A percentile compares a stretch with the other conserved stretches of the same genome.
phyloP scores from a whole-genome alignment of 352 stramenopile genomes.

The Pythium phragmiticola region DNA sequence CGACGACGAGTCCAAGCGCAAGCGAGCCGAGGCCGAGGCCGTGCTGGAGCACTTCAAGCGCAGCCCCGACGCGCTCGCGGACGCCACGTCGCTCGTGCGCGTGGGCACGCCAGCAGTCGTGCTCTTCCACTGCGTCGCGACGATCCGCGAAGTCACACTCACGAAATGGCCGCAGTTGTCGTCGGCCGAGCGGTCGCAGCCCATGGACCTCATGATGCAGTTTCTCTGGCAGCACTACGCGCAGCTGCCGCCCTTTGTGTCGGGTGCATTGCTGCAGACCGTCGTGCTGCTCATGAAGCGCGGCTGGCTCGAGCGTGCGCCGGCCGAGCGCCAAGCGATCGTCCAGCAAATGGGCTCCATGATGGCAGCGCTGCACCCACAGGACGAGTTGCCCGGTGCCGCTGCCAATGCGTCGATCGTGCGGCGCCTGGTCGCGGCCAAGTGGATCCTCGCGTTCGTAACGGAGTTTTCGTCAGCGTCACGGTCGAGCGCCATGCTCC shows the following conservation, averaged over 20 bases:
- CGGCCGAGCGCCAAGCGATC: constrained; percentile 49
- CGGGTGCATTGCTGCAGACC: constrained; percentile 59
- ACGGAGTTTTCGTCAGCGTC: constrained; percentile 85
- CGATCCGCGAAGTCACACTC: constrained; percentile 74
- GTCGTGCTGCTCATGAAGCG: constrained; percentile 80
- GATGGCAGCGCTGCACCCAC: constrained; percentile 29
- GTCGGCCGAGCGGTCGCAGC: constrained; percentile 46
- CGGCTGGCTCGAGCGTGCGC: constrained; percentile 70
- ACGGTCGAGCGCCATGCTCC: constrained; percentile 72
- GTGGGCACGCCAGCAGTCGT: constrained; percentile 49
- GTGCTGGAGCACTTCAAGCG: constrained; percentile 82
- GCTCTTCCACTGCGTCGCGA: constrained; percentile 81
- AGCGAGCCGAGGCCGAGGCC: constrained; percentile 57
- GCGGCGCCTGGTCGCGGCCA: constrained; percentile 58
- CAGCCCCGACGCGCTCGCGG: constrained; percentile 56
- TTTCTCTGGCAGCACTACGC: constrained; percentile 65
- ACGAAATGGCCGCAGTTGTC: constrained; percentile 58
- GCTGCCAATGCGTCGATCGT: constrained; percentile 19
- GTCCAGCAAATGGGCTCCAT: constrained; percentile 75
- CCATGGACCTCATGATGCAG: constrained; percentile 77
- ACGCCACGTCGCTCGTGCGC: constrained; percentile 58
- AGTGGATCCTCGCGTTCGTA: constrained; percentile 83
- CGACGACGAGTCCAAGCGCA: constrained; percentile 42
- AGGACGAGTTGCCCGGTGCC: constrained; percentile 3
- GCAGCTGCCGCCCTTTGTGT: constrained; percentile 55